These are phyloP conservation scores for Cytospora chrysosperma DNA, from an alignment of 2,329 filamentous ascomycete species.

Conservation along the genomic window DNA sequence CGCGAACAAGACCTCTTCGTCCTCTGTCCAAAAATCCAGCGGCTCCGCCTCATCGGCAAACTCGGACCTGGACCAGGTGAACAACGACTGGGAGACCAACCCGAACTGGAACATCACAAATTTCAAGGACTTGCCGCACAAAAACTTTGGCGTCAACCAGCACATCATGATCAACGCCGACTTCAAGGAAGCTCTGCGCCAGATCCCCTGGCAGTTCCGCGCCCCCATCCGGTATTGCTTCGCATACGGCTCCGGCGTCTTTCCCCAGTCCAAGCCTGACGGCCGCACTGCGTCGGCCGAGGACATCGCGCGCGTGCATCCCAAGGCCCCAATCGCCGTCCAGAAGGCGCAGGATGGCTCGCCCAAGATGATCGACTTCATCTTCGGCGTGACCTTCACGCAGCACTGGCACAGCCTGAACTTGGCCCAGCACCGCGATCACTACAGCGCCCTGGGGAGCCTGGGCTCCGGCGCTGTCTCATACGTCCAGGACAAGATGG, in stretches of 20 bases:
- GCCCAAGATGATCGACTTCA: conserved; percentile 98
- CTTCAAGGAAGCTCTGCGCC: conserved; percentile 85
- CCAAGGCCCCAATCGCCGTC: conserved; percentile 77
- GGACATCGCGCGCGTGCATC: conserved; percentile 67
- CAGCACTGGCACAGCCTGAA: conserved; percentile 98
- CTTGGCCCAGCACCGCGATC: conserved; percentile 79
- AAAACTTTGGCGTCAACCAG: conserved; percentile 90
- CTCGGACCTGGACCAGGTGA: conserved; percentile 25
- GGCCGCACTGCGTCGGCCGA: conserved; percentile 55
- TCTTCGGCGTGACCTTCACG: conserved; percentile 90
- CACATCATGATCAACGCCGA: conserved; percentile 95
- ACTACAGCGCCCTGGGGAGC: conserved; percentile 84
- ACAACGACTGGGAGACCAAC: conserved; percentile 70
- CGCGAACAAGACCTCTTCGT: conserved; percentile 5
- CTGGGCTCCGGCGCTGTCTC: conserved; percentile 84
- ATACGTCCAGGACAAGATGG: conserved; percentile 80
- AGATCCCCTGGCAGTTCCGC: conserved; percentile 86
- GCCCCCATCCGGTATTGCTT: conserved; percentile 96
- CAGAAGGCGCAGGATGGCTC: conserved; percentile 81
- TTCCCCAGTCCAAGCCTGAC: conserved; percentile 66
- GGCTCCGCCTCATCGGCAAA: conserved; percentile 30
- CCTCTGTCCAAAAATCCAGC: conserved; percentile 29
- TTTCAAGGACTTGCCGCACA: conserved; percentile 74
- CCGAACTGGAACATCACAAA: conserved; percentile 68
- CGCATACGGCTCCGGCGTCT: conserved; percentile 95